These are phyloP conservation scores for Leishmania major DNA, from an alignment of 208 protist species.

Conservation along the genomic window DNA sequence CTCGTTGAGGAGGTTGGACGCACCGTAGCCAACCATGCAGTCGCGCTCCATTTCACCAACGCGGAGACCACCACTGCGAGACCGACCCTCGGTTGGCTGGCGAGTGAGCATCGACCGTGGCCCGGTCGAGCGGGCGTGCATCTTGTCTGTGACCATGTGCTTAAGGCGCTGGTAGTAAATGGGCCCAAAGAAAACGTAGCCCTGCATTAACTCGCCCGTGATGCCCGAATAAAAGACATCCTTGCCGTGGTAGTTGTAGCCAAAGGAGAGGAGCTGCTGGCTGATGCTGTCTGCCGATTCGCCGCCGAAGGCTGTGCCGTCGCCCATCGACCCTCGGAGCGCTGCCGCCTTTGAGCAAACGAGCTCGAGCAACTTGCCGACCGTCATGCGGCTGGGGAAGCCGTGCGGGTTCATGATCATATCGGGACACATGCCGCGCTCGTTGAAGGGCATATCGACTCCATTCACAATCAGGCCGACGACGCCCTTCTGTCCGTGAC, in stretches of 20 bases:
- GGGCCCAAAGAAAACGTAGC: constrained; percentile 99
- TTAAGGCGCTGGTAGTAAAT: constrained; percentile 99
- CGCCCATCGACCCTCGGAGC: constrained; percentile 88
- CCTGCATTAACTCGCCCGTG: constrained; percentile 97
- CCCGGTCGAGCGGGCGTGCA: constrained; percentile 97
- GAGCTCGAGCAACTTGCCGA: constrained; percentile 99
- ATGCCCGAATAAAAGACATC: constrained; percentile 97
- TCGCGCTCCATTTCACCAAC: constrained; percentile 99
- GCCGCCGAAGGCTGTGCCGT: constrained; percentile 97
- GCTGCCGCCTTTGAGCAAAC: constrained; percentile 97
- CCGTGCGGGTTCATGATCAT: constrained; percentile 99
- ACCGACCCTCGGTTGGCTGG: constrained; percentile 99
- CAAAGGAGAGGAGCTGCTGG: constrained; percentile 77
- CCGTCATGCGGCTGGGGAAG: constrained; percentile 99
- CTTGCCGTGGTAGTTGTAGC: constrained; percentile 99
- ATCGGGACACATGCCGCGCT: constrained; percentile 97
- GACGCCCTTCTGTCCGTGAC: constrained; percentile 99
- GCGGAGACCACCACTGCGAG: constrained; percentile 98
- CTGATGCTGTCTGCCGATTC: constrained; percentile 95
- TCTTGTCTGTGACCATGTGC: constrained; percentile 99
- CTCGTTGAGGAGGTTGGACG: constrained; percentile 96
- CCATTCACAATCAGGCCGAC: constrained; percentile 98
- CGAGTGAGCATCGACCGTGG: constrained; percentile 97
- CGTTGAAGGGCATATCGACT: constrained; percentile 99
- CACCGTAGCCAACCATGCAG: constrained; percentile 98